Evolutionary conservation across 768 basidiomycete genomes (phyloP).

Genomic region (Termitomyces sp.): DNA sequence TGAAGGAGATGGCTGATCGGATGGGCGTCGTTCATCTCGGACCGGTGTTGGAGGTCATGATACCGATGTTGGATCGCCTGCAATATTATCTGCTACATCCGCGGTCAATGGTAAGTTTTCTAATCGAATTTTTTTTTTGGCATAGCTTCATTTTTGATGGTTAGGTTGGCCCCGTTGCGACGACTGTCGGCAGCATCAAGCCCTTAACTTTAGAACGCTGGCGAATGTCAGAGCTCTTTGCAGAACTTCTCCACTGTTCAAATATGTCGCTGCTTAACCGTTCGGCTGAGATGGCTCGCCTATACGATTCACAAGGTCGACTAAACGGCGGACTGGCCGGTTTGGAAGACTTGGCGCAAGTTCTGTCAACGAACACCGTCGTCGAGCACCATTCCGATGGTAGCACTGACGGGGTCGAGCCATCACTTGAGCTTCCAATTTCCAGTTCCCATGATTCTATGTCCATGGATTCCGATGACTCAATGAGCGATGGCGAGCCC

Average conservation of each 20-base stretch:
- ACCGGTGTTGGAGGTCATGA: constrained; percentile 71
- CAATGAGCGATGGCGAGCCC: constrained; percentile 70
- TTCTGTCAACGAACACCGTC: constrained; percentile 66
- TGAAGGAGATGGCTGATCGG: constrained; percentile 78
- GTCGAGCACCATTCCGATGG: constrained; percentile 57
- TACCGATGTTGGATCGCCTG: constrained; percentile 64
- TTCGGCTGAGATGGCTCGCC: constrained; percentile 55
- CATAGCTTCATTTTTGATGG: not conserved
- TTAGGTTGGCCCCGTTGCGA: constrained; percentile 66
- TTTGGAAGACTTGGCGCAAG: constrained; percentile 83
- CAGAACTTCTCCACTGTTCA: constrained; percentile 95
- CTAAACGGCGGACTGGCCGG: constrained; percentile 84
- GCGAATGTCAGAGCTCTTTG: constrained; percentile 94
- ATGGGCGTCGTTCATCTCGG: constrained; percentile 93
- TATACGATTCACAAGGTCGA: constrained; percentile 83
- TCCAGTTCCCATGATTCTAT: constrained; percentile 49
- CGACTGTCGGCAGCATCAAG: constrained; percentile 68
- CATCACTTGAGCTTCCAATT: constrained; percentile 68
- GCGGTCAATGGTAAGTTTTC: constrained; percentile 65
- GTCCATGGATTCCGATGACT: constrained; percentile 70
- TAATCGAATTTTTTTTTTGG: not conserved
- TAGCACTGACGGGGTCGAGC: constrained; percentile 56
- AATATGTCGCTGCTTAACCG: constrained; percentile 98
- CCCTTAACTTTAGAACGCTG: constrained; percentile 95
- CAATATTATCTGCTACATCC: constrained; percentile 71